Evolutionary conservation across 306 rosid genomes (phyloP).

Genomic region (Purshia tridentata): DNA sequence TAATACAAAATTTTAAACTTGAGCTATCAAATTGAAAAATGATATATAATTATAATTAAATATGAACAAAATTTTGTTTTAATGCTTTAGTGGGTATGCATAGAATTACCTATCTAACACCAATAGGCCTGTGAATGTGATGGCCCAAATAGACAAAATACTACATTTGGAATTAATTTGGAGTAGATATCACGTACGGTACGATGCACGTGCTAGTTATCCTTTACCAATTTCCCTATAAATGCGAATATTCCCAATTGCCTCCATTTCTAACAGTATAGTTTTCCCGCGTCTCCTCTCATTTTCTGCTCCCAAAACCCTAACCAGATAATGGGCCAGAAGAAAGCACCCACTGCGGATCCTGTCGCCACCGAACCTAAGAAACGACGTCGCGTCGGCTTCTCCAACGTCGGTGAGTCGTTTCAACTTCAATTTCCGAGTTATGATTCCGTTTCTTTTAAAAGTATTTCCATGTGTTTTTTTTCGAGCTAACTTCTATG

Average conservation of each 20-base stretch:
- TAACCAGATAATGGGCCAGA: conserved; percentile 71
- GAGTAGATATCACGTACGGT: conserved; percentile 2
- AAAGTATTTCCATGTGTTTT: neutral
- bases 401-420: conserved; percentile 45
- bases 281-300: conserved; percentile 61
- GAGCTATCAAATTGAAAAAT: no score
- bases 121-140: no score
- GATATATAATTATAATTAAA: no score
- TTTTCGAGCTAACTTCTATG: conserved; percentile 14
- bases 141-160: no score
- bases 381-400: conserved; percentile 78
- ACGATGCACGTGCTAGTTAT: conserved; percentile 1
- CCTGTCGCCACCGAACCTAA: conserved; percentile 39
- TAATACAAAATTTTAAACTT: no score
- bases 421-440: neutral
- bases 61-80: no score
- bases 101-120: no score
- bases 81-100: no score
- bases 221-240: neutral
- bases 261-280: neutral
- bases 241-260: neutral
- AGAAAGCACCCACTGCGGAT: conserved; percentile 45
- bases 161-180: neutral
- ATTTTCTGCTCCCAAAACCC: conserved; percentile 69
- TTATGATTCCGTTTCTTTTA: neutral